A percentile compares a stretch with the other conserved stretches of the same genome.
phyloP scores from a whole-genome alignment of 352 stramenopile species.

The Phytophthora nicotianae region DNA sequence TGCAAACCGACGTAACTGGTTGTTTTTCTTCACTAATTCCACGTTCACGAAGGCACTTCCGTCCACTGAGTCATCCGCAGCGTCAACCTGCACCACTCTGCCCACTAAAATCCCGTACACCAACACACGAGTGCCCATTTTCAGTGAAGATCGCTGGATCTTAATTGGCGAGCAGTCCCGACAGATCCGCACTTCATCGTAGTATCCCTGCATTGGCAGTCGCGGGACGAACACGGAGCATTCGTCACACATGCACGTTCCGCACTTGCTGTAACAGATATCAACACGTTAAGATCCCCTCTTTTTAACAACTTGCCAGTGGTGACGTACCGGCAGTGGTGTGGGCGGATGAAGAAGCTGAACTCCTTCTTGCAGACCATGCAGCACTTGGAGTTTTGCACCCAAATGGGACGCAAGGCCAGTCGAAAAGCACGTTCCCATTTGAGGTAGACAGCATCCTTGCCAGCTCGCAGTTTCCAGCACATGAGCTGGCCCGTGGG shows the following conservation, averaged over 20 bases:
- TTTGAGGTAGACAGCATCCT: conserved; percentile 67
- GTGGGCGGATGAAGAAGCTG: conserved; percentile 60
- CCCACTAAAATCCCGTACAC: not conserved
- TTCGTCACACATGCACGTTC: conserved; percentile 24
- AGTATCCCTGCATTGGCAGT: not conserved
- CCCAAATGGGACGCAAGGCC: conserved; percentile 68
- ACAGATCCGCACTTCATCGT: not conserved
- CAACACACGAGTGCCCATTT: not conserved
- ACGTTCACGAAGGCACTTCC: not conserved
- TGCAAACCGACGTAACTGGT: conserved; percentile 13
- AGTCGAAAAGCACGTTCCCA: conserved; percentile 77
- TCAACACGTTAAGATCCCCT: too few species aligned
- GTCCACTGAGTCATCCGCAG: not conserved
- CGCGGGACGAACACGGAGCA: not conserved
- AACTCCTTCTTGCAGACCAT: conserved; percentile 34
- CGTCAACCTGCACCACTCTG: not conserved
- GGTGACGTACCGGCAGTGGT: conserved; percentile 69
- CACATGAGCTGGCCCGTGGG: conserved; percentile 52
- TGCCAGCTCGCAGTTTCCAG: conserved; percentile 69
- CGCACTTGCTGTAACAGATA: conserved; percentile 65
- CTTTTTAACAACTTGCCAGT: too few species aligned
- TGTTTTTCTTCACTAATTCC: not conserved
- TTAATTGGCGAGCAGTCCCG: not conserved
- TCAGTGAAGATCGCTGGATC: not conserved
- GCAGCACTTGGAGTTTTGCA: conserved; percentile 63